Evolutionary conservation across 768 basidiomycete genomes (phyloP).

Genomic region (Rossbeevera mucosa): DNA sequence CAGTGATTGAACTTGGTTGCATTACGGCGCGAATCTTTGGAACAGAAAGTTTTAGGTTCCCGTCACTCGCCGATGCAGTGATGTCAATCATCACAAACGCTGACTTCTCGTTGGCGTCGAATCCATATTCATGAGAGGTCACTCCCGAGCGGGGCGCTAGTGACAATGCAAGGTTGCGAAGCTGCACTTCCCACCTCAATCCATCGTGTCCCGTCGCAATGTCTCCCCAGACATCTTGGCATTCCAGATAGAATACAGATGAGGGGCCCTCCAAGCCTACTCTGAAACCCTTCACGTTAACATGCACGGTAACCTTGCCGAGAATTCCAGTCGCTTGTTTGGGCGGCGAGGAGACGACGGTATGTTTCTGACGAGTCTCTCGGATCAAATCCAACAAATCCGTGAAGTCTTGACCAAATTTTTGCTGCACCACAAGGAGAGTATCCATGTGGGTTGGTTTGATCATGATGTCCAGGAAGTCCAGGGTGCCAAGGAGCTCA

Average conservation of each 20-base stretch:
- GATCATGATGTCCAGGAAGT: conserved; percentile 66
- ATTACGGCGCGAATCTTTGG: conserved; percentile 87
- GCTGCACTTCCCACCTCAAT: conserved; percentile 60
- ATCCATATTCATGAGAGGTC: conserved; percentile 34
- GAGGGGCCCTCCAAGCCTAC: conserved; percentile 72
- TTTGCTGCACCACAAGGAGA: conserved; percentile 76
- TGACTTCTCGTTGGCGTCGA: conserved; percentile 60
- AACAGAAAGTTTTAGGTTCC: conserved; percentile 48
- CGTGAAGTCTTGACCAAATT: conserved; percentile 86
- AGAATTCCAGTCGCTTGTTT: conserved; percentile 13
- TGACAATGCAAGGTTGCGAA: conserved; percentile 79
- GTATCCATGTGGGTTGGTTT: conserved; percentile 85
- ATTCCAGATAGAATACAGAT: conserved; percentile 72
- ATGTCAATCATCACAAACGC: conserved; percentile 86
- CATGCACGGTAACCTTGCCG: conserved; percentile 43
- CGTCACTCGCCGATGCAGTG: conserved; percentile 38
- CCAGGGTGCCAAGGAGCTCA: conserved; percentile 55
- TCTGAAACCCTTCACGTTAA: conserved; percentile 76
- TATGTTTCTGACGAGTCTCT: conserved; percentile 45
- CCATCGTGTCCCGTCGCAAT: conserved; percentile 41
- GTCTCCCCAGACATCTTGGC: conserved; percentile 65
- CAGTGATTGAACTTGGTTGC: conserved; percentile 89
- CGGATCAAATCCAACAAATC: conserved; percentile 67
- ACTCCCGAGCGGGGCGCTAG: conserved; percentile 57
- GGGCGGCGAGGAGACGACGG: conserved; percentile 6